Base-by-base conservation (phyloP, 345 rosid species). In the Capsella bursapastoris region DNA sequence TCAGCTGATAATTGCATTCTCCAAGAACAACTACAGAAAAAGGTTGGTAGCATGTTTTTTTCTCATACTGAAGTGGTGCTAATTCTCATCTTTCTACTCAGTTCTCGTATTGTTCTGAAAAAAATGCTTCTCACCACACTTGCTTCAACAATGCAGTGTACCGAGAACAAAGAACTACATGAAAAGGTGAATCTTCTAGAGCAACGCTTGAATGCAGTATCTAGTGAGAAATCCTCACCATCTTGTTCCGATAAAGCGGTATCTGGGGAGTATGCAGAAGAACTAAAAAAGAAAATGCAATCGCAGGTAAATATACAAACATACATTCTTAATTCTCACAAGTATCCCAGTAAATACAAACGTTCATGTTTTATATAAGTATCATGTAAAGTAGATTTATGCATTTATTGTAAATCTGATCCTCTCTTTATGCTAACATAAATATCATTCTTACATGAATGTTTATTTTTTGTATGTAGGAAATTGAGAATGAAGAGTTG, bases 1-100 rank as follows among this genome's bases (percentile, higher is more conserved):
- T 77, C 98, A 66, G 99, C 99, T 38, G 99, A 96, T 78, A 96
- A 96, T 75, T 95, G 97, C 62, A 83, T 96, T 78, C 96, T 96
- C 68, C 99, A 96, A 80, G 99, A 96, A 73, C 99, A 96, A 69
- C 79, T 96, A 80, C 97, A 90, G 78, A 73, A 84, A 70, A 96
- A 96, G 98, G 99, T 96, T 8, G 32, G 74, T 73, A 40, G 60
- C 41, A 66, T 66, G 52, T 57, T 53, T 41, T 55, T 45, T 61
- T 48, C 43, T 41, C 38, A 0, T 31, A 41, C 7, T n/a, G 27
- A 44, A 38, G 14, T 62, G 38, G 48, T 56, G 71, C 53, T 8
- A 6, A 35, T 55, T 56, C n/a, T 11, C 13, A 16, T 50, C 11
- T 11, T 51, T 41, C 45, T 48, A 14, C 8, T 66, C 66, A 40